Conservation (phyloP, 2,329 filamentous ascomycete genomes). For the Verticillium nubilum region DNA sequence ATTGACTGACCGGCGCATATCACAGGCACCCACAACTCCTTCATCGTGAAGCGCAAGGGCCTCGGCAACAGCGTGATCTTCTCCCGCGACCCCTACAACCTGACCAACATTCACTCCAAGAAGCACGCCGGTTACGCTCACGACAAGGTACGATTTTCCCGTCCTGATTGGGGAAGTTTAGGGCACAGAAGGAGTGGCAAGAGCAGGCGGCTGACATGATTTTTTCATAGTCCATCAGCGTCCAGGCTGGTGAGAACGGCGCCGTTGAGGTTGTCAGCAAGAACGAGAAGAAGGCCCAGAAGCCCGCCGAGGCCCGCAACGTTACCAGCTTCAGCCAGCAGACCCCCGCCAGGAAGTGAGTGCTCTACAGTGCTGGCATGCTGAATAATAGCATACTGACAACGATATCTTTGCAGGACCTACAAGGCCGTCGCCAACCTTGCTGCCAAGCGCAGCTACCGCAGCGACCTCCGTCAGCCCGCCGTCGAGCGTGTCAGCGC, state of each 20-base stretch:
- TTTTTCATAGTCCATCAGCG: constrained; percentile 68
- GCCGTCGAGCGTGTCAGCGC: constrained; percentile 85
- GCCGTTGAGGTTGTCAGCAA: constrained; percentile 79
- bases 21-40: constrained; percentile 80
- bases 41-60: constrained; percentile 82
- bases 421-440: constrained; percentile 83
- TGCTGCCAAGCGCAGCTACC: constrained; percentile 82
- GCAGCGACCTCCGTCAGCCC: constrained; percentile 66
- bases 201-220: constrained; percentile 3
- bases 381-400: neutral
- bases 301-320: constrained; percentile 64
- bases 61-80: constrained; percentile 73
- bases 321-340: constrained; percentile 64
- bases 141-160: constrained; percentile 64
- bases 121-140: constrained; percentile 96
- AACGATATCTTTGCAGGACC: constrained; percentile 50
- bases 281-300: constrained; percentile 66
- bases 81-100: constrained; percentile 91
- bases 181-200: constrained; percentile 13
- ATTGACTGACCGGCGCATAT: neutral
- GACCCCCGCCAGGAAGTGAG: constrained; percentile 67
- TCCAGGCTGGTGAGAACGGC: constrained; percentile 70
- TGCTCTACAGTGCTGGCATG: neutral
- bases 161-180: neutral
- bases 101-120: constrained; percentile 84